Evolutionary conservation across 1,139 yeast species (phyloP).

Genomic region (Scheffersomyces titani): DNA sequence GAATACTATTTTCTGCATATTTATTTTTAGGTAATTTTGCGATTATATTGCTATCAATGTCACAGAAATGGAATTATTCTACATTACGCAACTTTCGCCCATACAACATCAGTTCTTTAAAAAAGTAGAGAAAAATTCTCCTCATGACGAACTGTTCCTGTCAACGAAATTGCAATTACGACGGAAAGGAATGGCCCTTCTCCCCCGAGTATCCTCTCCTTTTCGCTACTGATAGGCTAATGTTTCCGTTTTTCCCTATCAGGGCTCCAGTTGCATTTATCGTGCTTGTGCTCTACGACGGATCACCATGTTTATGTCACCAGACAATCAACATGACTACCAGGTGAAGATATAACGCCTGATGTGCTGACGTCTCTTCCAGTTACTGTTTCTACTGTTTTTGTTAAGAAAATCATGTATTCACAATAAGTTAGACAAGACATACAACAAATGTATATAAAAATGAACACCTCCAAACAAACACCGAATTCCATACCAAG

Average conservation of each 20-base stretch:
- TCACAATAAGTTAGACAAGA: neutral
- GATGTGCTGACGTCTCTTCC: neutral
- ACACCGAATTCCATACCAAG: neutral
- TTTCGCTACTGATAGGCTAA: neutral
- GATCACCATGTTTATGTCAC: neutral
- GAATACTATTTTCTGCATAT: neutral
- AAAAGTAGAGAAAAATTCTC: neutral
- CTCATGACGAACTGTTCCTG: neutral
- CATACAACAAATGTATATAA: neutral
- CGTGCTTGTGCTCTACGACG: neutral
- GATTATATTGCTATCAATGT: neutral
- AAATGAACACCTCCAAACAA: neutral
- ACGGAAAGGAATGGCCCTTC: neutral
- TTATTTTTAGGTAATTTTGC: neutral
- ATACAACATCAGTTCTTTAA: neutral
- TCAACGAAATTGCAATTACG: too few relatives aligned
- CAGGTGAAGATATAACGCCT: neutral
- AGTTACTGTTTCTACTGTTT: neutral
- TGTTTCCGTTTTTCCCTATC: neutral
- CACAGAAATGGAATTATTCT: neutral
- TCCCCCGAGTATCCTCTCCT: neutral
- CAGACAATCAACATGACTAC: neutral
- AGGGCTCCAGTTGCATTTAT: neutral
- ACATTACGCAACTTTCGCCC: neutral
- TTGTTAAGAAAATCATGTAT: neutral